Base-by-base conservation (phyloP, 2,329 filamentous ascomycete genomes). In the Alternaria metachromatica region DNA sequence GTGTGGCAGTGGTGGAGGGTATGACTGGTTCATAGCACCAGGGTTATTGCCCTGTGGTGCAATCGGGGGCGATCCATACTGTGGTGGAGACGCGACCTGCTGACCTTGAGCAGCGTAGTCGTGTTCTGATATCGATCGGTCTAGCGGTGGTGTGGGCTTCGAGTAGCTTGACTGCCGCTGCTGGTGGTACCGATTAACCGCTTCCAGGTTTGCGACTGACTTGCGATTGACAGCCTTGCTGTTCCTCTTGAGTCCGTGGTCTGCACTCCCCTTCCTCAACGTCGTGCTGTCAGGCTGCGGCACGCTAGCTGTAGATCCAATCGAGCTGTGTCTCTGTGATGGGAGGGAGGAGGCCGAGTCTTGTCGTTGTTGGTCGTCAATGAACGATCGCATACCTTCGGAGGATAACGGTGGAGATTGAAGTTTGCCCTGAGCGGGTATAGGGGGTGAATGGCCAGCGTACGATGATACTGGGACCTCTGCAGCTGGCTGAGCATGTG, bases 101-200 rank as follows among this genome's bases (percentile, higher is more conserved):
- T 37, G 30, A 7, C 5, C 30, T 2, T 44, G 15, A 9, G 28
- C 28, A 33, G 60, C 62, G 45, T 59, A 60, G 30, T 62, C 60
- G n/a, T 65, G 55, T 6, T 55, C 55, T 12, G 53, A 49, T 1
- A 48, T 62, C 3, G 50, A 59, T 59, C 57, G 51, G 44, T 65
- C 56, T 5, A 61, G 37, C 2, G 55, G 30, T 48, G 20, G 45
- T 44, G 28, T 45, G 33, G 56, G 56, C 13, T 37, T 50, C 25
- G 53, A 41, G 5, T 56, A 57, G 18, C 55, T 57, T 30, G 61
- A 20, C 20, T 69, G 65, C 10, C 59, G 66, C 43, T 70, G 59
- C 33, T 61, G 45, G 12, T 68, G 68, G 23, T 67, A 65, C 6
- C 64, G 45, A 28, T 61, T 62, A 11, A 49, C 20, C 1, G 56